Evolutionary conservation across 805 yeast genomes (phyloP).

Genomic region (Cyberlindnera maclurae): DNA sequence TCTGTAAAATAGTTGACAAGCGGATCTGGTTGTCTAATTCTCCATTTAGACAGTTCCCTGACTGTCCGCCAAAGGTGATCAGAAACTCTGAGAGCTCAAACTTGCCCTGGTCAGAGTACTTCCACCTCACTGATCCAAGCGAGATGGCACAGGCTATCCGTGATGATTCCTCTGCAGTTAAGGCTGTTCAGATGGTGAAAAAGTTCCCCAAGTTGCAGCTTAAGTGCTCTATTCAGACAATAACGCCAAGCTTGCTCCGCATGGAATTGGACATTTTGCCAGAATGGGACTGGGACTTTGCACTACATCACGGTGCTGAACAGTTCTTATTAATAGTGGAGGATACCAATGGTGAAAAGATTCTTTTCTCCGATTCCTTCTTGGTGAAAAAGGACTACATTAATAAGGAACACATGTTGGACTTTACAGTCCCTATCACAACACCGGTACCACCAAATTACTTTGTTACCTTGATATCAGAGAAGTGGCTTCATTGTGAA

Average conservation of each 20-base stretch:
- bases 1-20: slow-evolving; percentile 75
- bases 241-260: slow-evolving; percentile 60
- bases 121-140: slow-evolving; percentile 55
- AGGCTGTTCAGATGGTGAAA: slow-evolving; percentile 49
- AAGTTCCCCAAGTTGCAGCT: slow-evolving; percentile 68
- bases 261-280: slow-evolving; percentile 65
- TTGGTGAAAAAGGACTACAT: slow-evolving; percentile 42
- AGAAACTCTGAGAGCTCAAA: slow-evolving; percentile 71
- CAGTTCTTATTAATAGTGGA: slow-evolving; percentile 67
- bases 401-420: slow-evolving; percentile 49
- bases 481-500: slow-evolving; percentile 79
- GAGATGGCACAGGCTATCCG: slow-evolving; percentile 79
- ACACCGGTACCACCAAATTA: slow-evolving; percentile 59
- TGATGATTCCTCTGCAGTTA: slow-evolving; percentile 57
- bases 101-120: slow-evolving; percentile 76
- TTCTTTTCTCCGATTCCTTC: slow-evolving; percentile 54
- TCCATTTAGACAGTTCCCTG: slow-evolving; percentile 76
- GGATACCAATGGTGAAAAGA: slow-evolving; percentile 73
- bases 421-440: slow-evolving; percentile 57
- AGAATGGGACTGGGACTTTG: slow-evolving; percentile 69
- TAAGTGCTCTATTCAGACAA: slow-evolving; percentile 63
- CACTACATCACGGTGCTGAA: slow-evolving; percentile 58
- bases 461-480: slow-evolving; percentile 67
- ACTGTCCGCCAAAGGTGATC: slow-evolving; percentile 66
- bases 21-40: slow-evolving; percentile 81